These are phyloP conservation scores for Leucogyrophana mollusca DNA, from an alignment of 768 basidiomycete genomes.

Conservation along the genomic window DNA sequence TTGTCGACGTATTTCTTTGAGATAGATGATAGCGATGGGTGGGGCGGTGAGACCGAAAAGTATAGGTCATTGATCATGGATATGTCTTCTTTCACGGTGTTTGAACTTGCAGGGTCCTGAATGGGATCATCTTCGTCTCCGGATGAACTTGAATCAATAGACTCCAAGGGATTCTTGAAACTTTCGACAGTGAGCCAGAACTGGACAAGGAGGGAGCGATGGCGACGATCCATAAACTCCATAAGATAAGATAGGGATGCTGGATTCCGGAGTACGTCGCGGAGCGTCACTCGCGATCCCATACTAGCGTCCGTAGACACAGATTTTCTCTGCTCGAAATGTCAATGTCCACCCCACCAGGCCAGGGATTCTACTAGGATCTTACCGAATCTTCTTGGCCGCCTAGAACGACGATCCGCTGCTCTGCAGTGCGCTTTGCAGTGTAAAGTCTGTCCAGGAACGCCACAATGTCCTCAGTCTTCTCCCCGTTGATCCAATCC, in stretches of 20 bases:
- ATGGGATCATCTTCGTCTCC: slow-evolving; percentile 66
- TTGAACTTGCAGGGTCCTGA: slow-evolving; percentile 52
- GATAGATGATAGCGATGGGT: slow-evolving; percentile 60
- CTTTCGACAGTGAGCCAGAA: slow-evolving; percentile 98
- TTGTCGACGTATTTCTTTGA: slow-evolving; percentile 66
- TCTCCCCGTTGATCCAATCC: slow-evolving; percentile 85
- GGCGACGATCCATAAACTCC: slow-evolving; percentile 96
- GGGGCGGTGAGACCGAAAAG: slow-evolving; percentile 61
- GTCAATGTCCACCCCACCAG: neutral
- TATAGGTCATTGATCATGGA: slow-evolving; percentile 87
- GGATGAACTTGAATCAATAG: slow-evolving; percentile 54
- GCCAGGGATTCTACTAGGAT: neutral
- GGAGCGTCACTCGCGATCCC: slow-evolving; percentile 56
- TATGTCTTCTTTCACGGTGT: slow-evolving; percentile 82
- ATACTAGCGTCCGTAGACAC: slow-evolving; percentile 40
- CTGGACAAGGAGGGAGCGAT: slow-evolving; percentile 83
- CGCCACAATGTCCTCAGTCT: slow-evolving; percentile 80
- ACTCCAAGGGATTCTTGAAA: slow-evolving; percentile 95
- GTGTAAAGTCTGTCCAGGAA: slow-evolving; percentile 87
- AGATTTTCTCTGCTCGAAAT: slow-evolving; percentile 35
- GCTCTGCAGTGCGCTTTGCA: slow-evolving; percentile 85
- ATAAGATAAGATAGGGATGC: slow-evolving; percentile 93
- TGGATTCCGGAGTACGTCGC: slow-evolving; percentile 84
- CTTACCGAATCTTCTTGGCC: slow-evolving; percentile 64
- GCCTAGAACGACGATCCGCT: slow-evolving; percentile 78